A percentile compares a stretch with the other conserved stretches of the same genome.
Conservation (phyloP, 768 basidiomycete genomes). For the Calvatia gigantea region DNA sequence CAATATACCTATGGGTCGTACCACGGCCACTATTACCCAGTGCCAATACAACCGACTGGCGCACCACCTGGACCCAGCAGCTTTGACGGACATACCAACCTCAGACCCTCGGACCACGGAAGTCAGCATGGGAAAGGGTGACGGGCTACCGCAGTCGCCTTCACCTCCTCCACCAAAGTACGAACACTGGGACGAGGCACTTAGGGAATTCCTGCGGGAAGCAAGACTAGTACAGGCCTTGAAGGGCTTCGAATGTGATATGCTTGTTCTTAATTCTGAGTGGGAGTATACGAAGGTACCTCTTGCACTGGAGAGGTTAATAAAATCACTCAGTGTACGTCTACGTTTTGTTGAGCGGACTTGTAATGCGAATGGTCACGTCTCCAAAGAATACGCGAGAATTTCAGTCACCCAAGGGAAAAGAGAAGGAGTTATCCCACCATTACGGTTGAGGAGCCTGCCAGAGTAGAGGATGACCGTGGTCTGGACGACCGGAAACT, state of each 20-base stretch:
- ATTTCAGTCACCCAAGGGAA: constrained; percentile 16
- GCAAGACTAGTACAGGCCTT: constrained; percentile 57
- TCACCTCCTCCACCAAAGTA: constrained; percentile 28
- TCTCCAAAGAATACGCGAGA: constrained; percentile 14
- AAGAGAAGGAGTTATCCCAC: constrained; percentile 6
- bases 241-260: constrained; percentile 65
- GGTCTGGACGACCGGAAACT: constrained; percentile 68
- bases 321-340: constrained; percentile 27
- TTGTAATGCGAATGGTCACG: constrained; percentile 19
- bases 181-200: constrained; percentile 58
- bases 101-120: neutral
- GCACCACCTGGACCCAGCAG: too few species aligned
- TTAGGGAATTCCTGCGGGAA: constrained; percentile 50
- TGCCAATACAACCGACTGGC: neutral
- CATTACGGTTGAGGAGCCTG: constrained; percentile 5
- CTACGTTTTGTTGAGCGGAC: neutral
- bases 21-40: constrained; percentile 1
- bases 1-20: constrained; percentile 2
- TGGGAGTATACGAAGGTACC: constrained; percentile 62
- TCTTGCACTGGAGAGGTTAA: constrained; percentile 48
- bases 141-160: neutral
- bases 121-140: neutral
- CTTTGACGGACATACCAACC: neutral
- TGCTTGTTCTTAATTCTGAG: constrained; percentile 63
- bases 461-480: constrained; percentile 6